Base-by-base conservation (phyloP, 345 rosid species). In the Bruguiera gymnorhiza region DNA sequence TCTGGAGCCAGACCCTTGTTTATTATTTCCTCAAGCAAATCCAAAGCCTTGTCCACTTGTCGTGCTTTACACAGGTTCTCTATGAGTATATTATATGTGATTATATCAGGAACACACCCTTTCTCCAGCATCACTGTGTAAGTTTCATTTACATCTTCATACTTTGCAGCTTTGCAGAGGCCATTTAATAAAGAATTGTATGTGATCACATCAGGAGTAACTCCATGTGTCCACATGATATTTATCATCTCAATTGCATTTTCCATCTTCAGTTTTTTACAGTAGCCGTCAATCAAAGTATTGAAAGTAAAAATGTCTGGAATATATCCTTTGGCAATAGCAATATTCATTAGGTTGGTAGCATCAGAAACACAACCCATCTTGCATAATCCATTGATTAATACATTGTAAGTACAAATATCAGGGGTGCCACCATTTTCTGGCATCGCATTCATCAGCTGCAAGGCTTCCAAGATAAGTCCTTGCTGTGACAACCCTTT, bases 311-410 rank as follows among this genome's bases (percentile, higher is more conserved):
- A 87, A 60, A 92, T 85, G 70, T 95, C 97, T 26, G 89, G 97
- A 60, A 78, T 68, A 79, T 79, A 87, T 46, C 98, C 98, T 78
- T 84, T 87, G 60, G 83, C 74, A 72, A 88, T 83, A 58, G 89
- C 93, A 78, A 79, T 77, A 75, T 88, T 83, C 76, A 90, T 66
- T 34, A 92, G 79, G 66, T 83, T 82, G 73, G 75, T 76, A 57
- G 93, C 97, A 87, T 89, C 99, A 70, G 89, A 80, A 69, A 90
- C 80, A 30, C 95, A 87, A 13, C 97, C 97, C 89, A 95, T 86
- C 83, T 92, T 95, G 81, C 97, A 88, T 48, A 95, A 80, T 60
- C 97, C 97, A 68, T 90, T 88, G 30, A 92, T 78, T 23, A 95
- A 78, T 62, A 89, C 76, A 78, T 95, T 92, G 73, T 89, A 95